A percentile compares a stretch with the other conserved stretches of the same genome.
phyloP scores from a whole-genome alignment of 2,329 filamentous ascomycete species.

The Trichoderma sp. region DNA sequence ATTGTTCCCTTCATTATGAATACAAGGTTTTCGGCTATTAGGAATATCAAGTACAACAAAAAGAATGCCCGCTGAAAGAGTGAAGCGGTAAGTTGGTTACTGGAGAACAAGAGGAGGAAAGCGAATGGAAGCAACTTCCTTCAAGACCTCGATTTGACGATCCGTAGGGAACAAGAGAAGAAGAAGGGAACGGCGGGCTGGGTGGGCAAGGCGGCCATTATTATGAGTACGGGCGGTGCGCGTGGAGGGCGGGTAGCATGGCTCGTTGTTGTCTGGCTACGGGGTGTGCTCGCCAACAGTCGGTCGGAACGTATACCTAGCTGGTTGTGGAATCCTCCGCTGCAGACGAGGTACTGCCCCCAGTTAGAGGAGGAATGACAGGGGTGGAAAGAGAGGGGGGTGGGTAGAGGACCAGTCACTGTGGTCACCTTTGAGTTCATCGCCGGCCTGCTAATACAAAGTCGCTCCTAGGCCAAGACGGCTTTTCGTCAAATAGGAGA shows the following conservation, averaged over 20 bases:
- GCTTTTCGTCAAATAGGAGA: slow-evolving; percentile 25
- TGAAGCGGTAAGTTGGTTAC: slow-evolving; percentile 68
- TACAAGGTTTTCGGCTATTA: slow-evolving; percentile 28
- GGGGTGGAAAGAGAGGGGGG: slow-evolving; percentile 18
- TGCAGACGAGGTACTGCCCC: slow-evolving; percentile 22
- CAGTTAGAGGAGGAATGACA: slow-evolving; percentile 22
- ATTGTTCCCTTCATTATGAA: slow-evolving; percentile 74
- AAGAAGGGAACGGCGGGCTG: slow-evolving; percentile 40
- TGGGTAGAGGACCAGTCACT: slow-evolving; percentile 30
- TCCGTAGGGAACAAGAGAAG: slow-evolving; percentile 43
- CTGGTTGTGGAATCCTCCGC: slow-evolving; percentile 21
- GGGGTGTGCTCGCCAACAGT: slow-evolving; percentile 18
- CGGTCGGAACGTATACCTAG: slow-evolving; percentile 16
- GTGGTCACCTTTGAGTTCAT: slow-evolving; percentile 33
- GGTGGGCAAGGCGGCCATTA: slow-evolving; percentile 48
- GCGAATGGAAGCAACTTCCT: slow-evolving; percentile 49
- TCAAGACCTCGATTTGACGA: slow-evolving; percentile 54
- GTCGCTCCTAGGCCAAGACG: slow-evolving; percentile 21
- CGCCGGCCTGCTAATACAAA: slow-evolving; percentile 6
- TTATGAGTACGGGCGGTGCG: slow-evolving; percentile 29
- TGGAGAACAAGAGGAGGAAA: slow-evolving; percentile 55
- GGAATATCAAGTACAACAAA: slow-evolving; percentile 46
- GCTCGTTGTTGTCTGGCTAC: slow-evolving; percentile 19
- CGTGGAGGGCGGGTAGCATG: slow-evolving; percentile 22
- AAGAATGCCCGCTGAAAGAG: slow-evolving; percentile 86